Percentiles rank a stretch among this genome's conserved stretches.
Conservation (phyloP, 2,329 filamentous ascomycete genomes). For the Colletotrichum godetiae region DNA sequence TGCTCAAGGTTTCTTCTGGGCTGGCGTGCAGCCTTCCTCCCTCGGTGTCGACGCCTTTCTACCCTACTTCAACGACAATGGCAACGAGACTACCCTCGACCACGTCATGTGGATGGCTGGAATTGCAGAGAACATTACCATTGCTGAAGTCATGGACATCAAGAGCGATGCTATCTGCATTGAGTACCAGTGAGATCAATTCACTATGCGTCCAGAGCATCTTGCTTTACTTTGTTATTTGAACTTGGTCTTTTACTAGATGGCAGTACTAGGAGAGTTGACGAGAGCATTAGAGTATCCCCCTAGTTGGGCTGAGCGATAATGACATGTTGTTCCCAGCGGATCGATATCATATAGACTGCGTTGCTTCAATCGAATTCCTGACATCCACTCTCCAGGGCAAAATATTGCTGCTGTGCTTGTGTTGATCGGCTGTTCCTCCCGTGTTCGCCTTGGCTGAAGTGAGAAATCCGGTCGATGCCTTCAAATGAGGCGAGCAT, state of each 20-base stretch:
- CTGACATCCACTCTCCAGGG: too few species aligned
- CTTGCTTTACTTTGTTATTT: neutral
- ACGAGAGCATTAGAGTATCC: too few species aligned
- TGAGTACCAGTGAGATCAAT: neutral
- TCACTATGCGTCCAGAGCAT: neutral
- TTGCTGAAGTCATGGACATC: constrained; percentile 27
- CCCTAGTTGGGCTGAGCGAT: neutral
- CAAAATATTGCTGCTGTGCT: too few species aligned
- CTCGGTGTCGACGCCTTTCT: neutral
- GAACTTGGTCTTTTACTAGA: neutral
- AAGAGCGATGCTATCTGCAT: constrained; percentile 24
- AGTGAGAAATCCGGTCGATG: too few species aligned
- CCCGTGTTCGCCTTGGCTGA: too few species aligned
- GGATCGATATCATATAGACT: neutral
- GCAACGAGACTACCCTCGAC: constrained; percentile 20
- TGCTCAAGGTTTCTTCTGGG: neutral
- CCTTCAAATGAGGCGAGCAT: too few species aligned
- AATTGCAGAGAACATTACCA: constrained; percentile 22
- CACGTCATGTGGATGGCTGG: constrained; percentile 24
- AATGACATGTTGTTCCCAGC: neutral
- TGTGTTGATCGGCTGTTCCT: too few species aligned
- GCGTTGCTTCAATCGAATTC: neutral
- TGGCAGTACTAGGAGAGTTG: neutral
- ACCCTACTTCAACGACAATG: constrained; percentile 26
- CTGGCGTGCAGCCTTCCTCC: neutral